A percentile compares a stretch with the other conserved stretches of the same genome.
phyloP scores from a whole-genome alignment of 2,329 filamentous ascomycete genomes.

The Alternaria incomplexa region DNA sequence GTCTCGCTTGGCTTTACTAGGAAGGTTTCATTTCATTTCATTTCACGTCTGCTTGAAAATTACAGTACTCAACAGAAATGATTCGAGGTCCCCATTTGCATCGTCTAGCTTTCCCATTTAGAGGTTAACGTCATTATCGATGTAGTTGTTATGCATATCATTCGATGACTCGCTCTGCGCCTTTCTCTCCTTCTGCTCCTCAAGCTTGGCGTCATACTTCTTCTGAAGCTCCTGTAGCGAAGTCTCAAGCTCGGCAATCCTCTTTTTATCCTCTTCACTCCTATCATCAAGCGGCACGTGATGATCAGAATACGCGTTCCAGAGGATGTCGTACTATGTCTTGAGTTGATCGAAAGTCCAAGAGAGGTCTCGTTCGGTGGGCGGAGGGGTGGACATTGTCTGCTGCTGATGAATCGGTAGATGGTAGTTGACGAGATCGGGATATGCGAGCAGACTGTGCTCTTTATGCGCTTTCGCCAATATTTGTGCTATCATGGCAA shows the following conservation, averaged over 20 bases:
- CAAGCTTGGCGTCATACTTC: background rate
- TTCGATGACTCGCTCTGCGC: background rate
- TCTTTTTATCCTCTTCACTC: background rate
- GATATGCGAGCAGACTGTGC: background rate
- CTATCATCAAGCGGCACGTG: background rate
- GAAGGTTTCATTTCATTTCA: background rate
- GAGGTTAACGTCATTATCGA: too few species aligned
- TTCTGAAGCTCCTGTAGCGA: background rate
- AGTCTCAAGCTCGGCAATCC: background rate
- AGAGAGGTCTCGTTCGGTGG: background rate
- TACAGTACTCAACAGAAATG: background rate
- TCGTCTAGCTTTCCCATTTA: background rate
- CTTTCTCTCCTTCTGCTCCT: background rate
- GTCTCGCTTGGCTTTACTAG: background rate
- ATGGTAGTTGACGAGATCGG: background rate
- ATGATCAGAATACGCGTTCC: background rate
- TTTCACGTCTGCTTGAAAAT: background rate
- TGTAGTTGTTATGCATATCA: too few species aligned
- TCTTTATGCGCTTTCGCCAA: background rate
- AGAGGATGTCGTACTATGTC: background rate
- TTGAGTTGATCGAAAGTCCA: background rate
- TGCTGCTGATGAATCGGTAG: background rate
- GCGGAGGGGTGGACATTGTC: background rate
- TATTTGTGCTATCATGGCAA: background rate
- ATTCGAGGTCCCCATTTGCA: background rate